Evolutionary conservation across 1,284 basidiomycete species (phyloP).

Genomic region (Rhodotorula sp.): DNA sequence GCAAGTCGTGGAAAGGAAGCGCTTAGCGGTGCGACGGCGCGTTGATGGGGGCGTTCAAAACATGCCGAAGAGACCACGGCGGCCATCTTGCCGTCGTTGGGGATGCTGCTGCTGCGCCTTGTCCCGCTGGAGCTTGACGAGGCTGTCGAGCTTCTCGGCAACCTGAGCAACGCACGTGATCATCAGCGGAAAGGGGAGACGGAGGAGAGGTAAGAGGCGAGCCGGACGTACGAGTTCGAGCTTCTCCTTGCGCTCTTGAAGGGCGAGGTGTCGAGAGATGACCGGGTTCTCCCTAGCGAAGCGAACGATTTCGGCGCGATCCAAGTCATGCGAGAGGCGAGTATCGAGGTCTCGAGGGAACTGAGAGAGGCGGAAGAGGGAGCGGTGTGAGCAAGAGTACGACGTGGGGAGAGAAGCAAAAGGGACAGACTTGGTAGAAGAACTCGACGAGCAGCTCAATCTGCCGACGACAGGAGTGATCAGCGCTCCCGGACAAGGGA

Average conservation of each 20-base stretch:
- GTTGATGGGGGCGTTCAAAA: slow-evolving; percentile 18
- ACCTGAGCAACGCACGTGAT: slow-evolving; percentile 30
- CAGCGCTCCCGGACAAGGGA: background rate
- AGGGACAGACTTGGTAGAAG: slow-evolving; percentile 78
- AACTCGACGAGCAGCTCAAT: slow-evolving; percentile 96
- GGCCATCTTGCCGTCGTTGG: slow-evolving; percentile 2
- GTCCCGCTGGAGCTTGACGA: slow-evolving; percentile 50
- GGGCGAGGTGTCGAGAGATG: slow-evolving; percentile 81
- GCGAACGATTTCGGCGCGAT: slow-evolving; percentile 75
- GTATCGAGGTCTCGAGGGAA: slow-evolving; percentile 98
- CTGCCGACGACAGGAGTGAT: slow-evolving; percentile 48
- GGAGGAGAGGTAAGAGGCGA: background rate
- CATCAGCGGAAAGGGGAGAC: background rate
- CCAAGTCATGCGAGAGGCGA: slow-evolving; percentile 85
- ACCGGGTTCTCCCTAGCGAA: slow-evolving; percentile 94
- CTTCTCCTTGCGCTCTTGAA: slow-evolving; percentile 96
- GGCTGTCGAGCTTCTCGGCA: slow-evolving; percentile 48
- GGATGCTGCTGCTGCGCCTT: slow-evolving; percentile 34
- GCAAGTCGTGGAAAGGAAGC: background rate
- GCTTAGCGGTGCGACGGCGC: no score
- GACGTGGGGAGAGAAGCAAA: background rate
- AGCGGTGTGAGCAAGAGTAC: background rate
- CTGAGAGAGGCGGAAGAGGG: slow-evolving; percentile 51
- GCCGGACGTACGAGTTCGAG: slow-evolving; percentile 72
- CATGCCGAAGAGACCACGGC: slow-evolving; percentile 37